These are phyloP conservation scores for Hypoxylon rickii DNA, from an alignment of 495 filamentous ascomycete species.

Conservation along the genomic window DNA sequence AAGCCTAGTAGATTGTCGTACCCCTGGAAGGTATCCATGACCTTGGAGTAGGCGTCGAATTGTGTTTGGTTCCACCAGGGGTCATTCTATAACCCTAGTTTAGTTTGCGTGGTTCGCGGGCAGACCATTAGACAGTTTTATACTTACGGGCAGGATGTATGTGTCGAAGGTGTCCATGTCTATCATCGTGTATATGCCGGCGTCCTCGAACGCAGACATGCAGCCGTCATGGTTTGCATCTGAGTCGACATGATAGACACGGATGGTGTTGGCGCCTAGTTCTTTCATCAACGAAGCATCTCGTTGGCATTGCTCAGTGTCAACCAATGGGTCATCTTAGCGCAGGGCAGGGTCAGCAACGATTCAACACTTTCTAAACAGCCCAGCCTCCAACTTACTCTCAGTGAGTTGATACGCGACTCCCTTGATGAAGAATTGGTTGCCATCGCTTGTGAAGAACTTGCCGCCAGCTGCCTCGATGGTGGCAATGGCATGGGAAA, in stretches of 20 bases:
- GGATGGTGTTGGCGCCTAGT: slow-evolving; percentile 81
- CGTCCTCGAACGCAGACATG: slow-evolving; percentile 69
- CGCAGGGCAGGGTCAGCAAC: slow-evolving; percentile 5
- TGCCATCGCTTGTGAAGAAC: slow-evolving; percentile 77
- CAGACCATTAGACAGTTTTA: slow-evolving; percentile 21
- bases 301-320: slow-evolving; percentile 75
- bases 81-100: slow-evolving; percentile 45
- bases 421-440: slow-evolving; percentile 85
- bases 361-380: not conserved
- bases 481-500: slow-evolving; percentile 50
- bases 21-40: slow-evolving; percentile 77
- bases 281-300: slow-evolving; percentile 80
- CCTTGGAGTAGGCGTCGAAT: slow-evolving; percentile 65
- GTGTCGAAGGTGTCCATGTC: slow-evolving; percentile 86
- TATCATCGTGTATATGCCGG: slow-evolving; percentile 79
- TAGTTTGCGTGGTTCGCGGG: slow-evolving; percentile 9
- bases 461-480: slow-evolving; percentile 78
- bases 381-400: slow-evolving; percentile 23
- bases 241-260: slow-evolving; percentile 86
- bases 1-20: slow-evolving; percentile 83
- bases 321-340: slow-evolving; percentile 70
- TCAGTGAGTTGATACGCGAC: slow-evolving; percentile 68
- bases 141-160: slow-evolving; percentile 70
- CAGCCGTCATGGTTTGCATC: slow-evolving; percentile 69
- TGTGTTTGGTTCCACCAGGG: slow-evolving; percentile 73